These are phyloP conservation scores for Wallemia hederae DNA, from an alignment of 1,284 basidiomycete species.

Conservation along the genomic window DNA sequence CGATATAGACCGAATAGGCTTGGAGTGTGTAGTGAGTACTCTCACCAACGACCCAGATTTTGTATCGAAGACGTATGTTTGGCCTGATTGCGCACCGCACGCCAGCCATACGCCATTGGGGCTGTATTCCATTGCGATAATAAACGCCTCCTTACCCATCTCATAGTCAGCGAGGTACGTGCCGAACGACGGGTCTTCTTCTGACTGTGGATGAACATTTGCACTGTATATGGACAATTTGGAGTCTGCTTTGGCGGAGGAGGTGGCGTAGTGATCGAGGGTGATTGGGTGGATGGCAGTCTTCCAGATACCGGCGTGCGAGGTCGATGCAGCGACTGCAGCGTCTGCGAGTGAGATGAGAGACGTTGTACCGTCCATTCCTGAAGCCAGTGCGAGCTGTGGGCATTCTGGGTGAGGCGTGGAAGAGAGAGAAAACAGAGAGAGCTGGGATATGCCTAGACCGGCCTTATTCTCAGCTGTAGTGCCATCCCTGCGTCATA, in stretches of 20 bases:
- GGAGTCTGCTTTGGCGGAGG: neutral
- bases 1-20: constrained; percentile 9
- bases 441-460: neutral
- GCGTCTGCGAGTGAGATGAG: neutral
- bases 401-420: neutral
- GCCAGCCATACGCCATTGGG: constrained; percentile 7
- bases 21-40: constrained; percentile 8
- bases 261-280: neutral
- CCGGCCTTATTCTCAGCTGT: neutral
- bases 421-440: neutral
- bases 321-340: neutral
- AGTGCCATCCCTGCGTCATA: neutral
- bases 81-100: constrained; percentile 7
- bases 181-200: neutral
- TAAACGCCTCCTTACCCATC: constrained; percentile 4
- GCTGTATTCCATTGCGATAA: constrained; percentile 8
- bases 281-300: neutral
- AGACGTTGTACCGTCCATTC: neutral
- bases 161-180: neutral
- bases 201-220: constrained; percentile 3
- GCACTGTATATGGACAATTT: neutral
- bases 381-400: neutral
- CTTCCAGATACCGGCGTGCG: neutral
- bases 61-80: constrained; percentile 9
- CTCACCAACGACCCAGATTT: constrained; percentile 8